A percentile compares a stretch with the other conserved stretches of the same genome.
Evolutionary conservation across 768 basidiomycete species (phyloP).

Genomic region (Pleurotus eryngii): DNA sequence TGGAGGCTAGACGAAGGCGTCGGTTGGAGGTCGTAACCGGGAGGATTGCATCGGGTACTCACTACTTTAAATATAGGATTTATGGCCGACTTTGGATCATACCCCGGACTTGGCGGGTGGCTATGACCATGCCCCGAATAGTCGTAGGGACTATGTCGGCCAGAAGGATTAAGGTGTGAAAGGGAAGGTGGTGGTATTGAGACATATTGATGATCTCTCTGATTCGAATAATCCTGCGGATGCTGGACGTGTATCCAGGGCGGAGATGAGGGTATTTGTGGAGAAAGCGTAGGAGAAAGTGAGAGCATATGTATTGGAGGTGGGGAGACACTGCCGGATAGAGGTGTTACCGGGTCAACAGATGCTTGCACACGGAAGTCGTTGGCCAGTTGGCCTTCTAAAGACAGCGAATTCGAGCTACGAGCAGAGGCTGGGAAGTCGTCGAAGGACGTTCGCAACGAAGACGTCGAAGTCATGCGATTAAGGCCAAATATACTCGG

Average conservation of each 20-base stretch:
- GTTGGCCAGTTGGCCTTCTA: conserved; percentile 71
- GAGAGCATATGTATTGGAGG: conserved; percentile 75
- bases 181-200: conserved; percentile 30
- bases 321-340: conserved; percentile 68
- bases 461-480: conserved; percentile 75
- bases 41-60: conserved; percentile 37
- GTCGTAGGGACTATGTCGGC: conserved; percentile 48
- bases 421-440: conserved; percentile 72
- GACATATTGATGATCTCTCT: conserved; percentile 35
- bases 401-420: conserved; percentile 76
- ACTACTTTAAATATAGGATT: conserved; percentile 93
- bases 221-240: conserved; percentile 27
- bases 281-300: conserved; percentile 61
- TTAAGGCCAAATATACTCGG: conserved; percentile 64
- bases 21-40: background rate
- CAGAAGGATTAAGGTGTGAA: conserved; percentile 34
- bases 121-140: conserved; percentile 48
- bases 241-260: conserved; percentile 52
- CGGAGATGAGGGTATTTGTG: conserved; percentile 44
- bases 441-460: conserved; percentile 69
- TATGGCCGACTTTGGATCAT: conserved; percentile 64
- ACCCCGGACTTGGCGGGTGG: conserved; percentile 58
- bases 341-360: conserved; percentile 52
- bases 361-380: conserved; percentile 74
- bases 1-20: conserved; percentile 46